Evolutionary conservation across 2,329 filamentous ascomycete genomes (phyloP).

Genomic region (Paracoccidioides brasiliensis): DNA sequence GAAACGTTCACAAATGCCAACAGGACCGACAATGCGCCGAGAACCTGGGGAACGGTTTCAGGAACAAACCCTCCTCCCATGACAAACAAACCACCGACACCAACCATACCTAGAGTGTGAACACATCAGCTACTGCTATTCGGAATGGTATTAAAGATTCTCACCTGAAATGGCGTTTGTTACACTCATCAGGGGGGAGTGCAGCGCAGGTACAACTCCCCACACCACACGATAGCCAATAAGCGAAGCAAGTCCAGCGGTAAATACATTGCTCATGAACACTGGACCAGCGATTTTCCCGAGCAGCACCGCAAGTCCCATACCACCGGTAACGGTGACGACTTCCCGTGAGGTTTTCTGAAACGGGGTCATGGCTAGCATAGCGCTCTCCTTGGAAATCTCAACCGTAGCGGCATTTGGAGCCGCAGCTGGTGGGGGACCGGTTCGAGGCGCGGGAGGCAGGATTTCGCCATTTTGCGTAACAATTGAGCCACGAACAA

Average conservation of each 20-base stretch:
- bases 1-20: conserved; percentile 81
- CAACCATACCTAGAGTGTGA: conserved; percentile 54
- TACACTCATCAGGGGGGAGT: conserved; percentile 83
- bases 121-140: background rate
- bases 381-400: conserved; percentile 39
- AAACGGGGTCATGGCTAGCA: conserved; percentile 63
- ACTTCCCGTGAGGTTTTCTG: conserved; percentile 69
- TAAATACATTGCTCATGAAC: conserved; percentile 82
- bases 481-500: conserved; percentile 73
- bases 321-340: conserved; percentile 58
- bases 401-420: conserved; percentile 26
- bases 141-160: conserved; percentile 1
- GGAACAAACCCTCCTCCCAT: conserved; percentile 71
- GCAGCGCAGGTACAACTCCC: conserved; percentile 71
- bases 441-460: conserved; percentile 59
- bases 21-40: conserved; percentile 68
- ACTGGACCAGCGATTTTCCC: conserved; percentile 70
- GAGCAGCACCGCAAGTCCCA: conserved; percentile 60
- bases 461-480: conserved; percentile 65
- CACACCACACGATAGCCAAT: conserved; percentile 83
- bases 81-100: conserved; percentile 75
- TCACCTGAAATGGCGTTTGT: conserved; percentile 79
- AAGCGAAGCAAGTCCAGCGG: conserved; percentile 68
- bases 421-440: conserved; percentile 39
- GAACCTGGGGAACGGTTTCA: conserved; percentile 61